These are phyloP conservation scores for Vaccinium darrowii DNA, from an alignment of 148 eudicot genomes.

Conservation along the genomic window DNA sequence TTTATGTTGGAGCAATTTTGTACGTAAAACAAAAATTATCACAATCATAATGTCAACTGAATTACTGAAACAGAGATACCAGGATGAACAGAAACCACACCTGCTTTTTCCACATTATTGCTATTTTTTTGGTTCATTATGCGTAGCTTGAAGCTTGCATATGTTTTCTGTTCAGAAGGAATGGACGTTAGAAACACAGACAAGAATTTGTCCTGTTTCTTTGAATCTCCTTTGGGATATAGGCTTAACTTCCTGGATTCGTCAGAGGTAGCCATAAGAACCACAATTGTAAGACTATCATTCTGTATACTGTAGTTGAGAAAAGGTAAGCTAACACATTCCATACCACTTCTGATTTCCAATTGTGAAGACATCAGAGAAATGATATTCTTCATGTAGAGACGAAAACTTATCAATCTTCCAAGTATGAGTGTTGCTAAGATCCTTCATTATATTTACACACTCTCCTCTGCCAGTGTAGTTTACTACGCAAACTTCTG, in stretches of 20 bases:
- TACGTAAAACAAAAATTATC: too few species aligned
- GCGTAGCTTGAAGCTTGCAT: background rate
- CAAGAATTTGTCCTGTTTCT: background rate
- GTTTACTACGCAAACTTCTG: background rate
- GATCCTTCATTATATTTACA: background rate
- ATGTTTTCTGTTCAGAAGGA: background rate
- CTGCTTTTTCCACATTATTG: background rate
- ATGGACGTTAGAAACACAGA: background rate
- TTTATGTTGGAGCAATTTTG: too few species aligned
- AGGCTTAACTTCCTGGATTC: background rate
- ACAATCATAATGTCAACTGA: too few species aligned
- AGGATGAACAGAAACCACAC: background rate
- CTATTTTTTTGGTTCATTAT: background rate
- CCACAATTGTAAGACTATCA: background rate
- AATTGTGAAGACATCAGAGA: background rate
- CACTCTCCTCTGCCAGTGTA: background rate
- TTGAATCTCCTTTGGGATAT: slow-evolving; percentile 6
- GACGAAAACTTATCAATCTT: background rate
- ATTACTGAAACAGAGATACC: background rate
- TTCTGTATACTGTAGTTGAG: background rate
- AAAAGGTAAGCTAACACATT: background rate
- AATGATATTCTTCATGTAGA: background rate
- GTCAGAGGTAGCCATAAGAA: background rate
- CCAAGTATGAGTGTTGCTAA: background rate
- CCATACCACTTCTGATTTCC: background rate